Evolutionary conservation across 129 eudicot species (phyloP), one percentile per base, ranked within the genome.

Genomic region (Centaurea solstitialis): DNA sequence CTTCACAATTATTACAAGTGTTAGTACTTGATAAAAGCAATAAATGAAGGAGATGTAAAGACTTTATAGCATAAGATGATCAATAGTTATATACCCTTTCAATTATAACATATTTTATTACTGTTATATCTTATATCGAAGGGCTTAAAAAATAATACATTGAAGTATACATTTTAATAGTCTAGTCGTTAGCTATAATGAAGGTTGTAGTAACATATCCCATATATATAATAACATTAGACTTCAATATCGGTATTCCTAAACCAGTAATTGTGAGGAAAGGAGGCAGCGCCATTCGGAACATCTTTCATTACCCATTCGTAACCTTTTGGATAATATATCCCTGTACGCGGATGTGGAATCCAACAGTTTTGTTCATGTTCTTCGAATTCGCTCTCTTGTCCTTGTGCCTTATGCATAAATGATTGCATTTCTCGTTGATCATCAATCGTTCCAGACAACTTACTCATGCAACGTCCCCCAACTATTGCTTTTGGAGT

Each of bases 241-340:
- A 57, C 65, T 64, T 70, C 28, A 4, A n/a, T 38, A 59, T 57
- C 73, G 21, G n/a, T 89, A 4, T 69, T 72, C 77, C 92, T 87
- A 9, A 89, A 38, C 97, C 97, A 91, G 73, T 76, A 80, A 59
- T 70, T 82, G 22, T 72, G 41, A 8, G 40, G 81, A 21, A 89
- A 74, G 6, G 76, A 74, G 9, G 92, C 94, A 38, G 97, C 97
- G 30, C 79, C 82, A 11, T 75, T 79, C 6, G 92, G 94, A 8
- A 92, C 85, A 71, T 87, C 94, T 0, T 87, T 84, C 94, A 92
- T 84, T 59, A 92, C 94, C 87, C 85, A 21, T 28, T 91, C 93
- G 0, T 91, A 89, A 0, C 97, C 97, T 82, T 75, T 76, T 17
- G 93, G 94, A 83, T 69, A 84, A 76, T 89, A 91, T 83, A 91